These are phyloP conservation scores for Ramaria sp. DNA, from an alignment of 768 basidiomycete species.

Conservation along the genomic window DNA sequence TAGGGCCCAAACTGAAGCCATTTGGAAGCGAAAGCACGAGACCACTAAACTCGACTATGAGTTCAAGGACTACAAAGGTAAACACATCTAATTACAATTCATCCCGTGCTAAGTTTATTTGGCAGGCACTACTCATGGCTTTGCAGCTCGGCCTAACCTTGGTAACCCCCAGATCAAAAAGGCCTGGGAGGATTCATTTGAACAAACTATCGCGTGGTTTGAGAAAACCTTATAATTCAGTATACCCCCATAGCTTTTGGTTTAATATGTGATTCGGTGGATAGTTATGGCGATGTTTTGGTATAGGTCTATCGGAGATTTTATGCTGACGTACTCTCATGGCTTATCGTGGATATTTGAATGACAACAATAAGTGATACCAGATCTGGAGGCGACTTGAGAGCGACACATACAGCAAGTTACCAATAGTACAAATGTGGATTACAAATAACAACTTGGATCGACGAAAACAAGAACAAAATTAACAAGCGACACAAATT, in stretches of 20 bases:
- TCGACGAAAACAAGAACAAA: background rate
- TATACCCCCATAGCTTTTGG: too few relatives aligned
- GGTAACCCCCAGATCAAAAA: conserved; percentile 30
- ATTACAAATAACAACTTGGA: background rate
- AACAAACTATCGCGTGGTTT: conserved; percentile 33
- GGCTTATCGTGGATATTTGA: too few relatives aligned
- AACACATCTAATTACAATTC: background rate
- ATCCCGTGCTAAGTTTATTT: conserved; percentile 3
- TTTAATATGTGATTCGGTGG: too few relatives aligned
- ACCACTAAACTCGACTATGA: conserved; percentile 24
- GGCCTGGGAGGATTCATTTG: conserved; percentile 33
- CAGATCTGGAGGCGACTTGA: too few relatives aligned
- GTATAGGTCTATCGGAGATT: too few relatives aligned
- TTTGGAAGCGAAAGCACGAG: conserved; percentile 21
- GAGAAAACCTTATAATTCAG: conserved; percentile 24
- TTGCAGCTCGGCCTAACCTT: conserved; percentile 37
- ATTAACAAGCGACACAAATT: background rate
- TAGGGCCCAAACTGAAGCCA: conserved; percentile 20
- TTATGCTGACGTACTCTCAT: too few relatives aligned
- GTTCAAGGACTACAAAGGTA: conserved; percentile 28
- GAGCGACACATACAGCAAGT: too few relatives aligned
- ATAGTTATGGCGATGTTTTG: too few relatives aligned
- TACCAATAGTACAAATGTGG: background rate
- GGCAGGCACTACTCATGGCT: conserved; percentile 37
- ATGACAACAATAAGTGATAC: too few relatives aligned